A percentile compares a stretch with the other conserved stretches of the same genome.
Conservation (phyloP, 2,329 filamentous ascomycete species). For the Lecanicillium sp. region DNA sequence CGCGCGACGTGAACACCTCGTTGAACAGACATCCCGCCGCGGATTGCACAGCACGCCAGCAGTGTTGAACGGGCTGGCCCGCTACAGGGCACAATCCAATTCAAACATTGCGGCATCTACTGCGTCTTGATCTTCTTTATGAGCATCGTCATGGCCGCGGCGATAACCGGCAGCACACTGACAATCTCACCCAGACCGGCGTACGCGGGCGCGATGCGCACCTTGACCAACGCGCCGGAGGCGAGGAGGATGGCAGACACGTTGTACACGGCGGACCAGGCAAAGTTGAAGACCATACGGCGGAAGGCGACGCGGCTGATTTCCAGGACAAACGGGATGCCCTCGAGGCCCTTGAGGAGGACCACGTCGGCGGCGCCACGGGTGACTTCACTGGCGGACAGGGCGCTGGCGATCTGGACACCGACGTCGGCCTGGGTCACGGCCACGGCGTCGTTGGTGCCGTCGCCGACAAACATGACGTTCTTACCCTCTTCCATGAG, state of each 20-base stretch:
- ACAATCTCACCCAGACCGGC: constrained; percentile 60
- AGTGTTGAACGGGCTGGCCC: constrained; percentile 9
- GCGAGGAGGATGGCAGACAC: constrained; percentile 54
- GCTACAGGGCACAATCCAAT: neutral
- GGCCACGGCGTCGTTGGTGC: constrained; percentile 58
- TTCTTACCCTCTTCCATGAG: constrained; percentile 26
- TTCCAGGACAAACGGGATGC: constrained; percentile 46
- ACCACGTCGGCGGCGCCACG: constrained; percentile 51
- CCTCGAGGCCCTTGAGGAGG: constrained; percentile 45
- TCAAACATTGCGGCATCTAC: neutral
- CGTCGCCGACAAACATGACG: constrained; percentile 57
- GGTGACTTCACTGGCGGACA: constrained; percentile 45
- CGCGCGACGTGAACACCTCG: too few relatives aligned
- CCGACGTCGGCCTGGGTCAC: constrained; percentile 56
- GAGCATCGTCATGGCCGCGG: constrained; percentile 26
- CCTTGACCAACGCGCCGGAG: constrained; percentile 49
- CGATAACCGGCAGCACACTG: constrained; percentile 57
- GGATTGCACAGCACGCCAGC: neutral
- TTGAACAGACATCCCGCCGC: too few relatives aligned
- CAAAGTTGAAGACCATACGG: constrained; percentile 55
- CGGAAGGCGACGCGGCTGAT: constrained; percentile 31
- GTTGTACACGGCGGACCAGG: constrained; percentile 58
- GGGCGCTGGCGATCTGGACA: constrained; percentile 46
- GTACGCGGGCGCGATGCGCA: constrained; percentile 42
- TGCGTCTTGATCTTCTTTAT: constrained; percentile 17